phyloP scores from a whole-genome alignment of 179 eudicot genomes.

The Drosera spatulata region DNA sequence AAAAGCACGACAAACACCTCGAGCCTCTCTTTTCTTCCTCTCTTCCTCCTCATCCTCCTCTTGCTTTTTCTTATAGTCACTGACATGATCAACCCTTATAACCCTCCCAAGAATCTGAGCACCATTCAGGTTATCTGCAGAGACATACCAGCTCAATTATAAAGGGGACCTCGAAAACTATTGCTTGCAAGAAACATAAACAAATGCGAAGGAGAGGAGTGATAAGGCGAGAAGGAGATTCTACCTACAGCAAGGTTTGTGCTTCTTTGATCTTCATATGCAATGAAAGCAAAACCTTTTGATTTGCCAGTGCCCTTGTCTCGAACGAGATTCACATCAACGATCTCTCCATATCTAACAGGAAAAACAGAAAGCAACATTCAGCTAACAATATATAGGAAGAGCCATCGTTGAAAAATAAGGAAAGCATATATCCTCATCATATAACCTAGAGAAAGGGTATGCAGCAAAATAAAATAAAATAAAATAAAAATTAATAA shows the following conservation, averaged over 20 bases:
- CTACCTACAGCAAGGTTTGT: constrained; percentile 89
- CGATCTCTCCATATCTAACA: constrained; percentile 76
- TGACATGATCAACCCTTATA: constrained; percentile 83
- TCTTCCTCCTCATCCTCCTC: constrained; percentile 89
- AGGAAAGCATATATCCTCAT: no score
- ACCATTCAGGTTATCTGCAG: constrained; percentile 78
- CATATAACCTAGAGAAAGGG: no score
- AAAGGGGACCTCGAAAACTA: background rate
- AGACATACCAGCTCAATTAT: background rate
- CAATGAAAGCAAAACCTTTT: constrained; percentile 85
- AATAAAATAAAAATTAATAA: no score
- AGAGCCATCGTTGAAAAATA: no score
- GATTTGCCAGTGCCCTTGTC: constrained; percentile 91
- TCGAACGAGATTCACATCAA: constrained; percentile 83
- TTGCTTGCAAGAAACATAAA: background rate
- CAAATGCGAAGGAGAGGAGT: background rate
- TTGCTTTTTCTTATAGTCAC: constrained; percentile 78
- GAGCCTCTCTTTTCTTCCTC: constrained; percentile 74
- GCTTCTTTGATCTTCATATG: constrained; percentile 95
- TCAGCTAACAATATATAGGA: no score
- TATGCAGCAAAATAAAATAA: no score
- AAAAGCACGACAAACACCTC: constrained; percentile 91
- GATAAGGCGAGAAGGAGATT: constrained; percentile 13
- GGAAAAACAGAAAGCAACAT: background rate
- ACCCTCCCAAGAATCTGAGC: constrained; percentile 73